Percentiles rank a stretch among this genome's conserved stretches.
Conservation (phyloP, 2,329 filamentous ascomycete species). For the Tothia fuscella region DNA sequence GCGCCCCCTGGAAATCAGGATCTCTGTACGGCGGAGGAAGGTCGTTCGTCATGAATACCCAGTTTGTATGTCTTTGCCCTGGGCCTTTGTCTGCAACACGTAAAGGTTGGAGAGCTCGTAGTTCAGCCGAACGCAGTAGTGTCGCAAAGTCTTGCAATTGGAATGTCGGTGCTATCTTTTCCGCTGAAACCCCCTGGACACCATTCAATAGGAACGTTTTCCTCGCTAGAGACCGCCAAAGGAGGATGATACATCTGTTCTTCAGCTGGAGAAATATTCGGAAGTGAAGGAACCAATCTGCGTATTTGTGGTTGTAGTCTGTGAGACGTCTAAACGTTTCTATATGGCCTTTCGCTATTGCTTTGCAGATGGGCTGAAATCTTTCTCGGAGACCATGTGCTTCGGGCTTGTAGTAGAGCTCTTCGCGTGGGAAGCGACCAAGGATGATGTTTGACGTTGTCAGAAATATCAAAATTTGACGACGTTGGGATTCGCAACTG, state of each 20-base stretch:
- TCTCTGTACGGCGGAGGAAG: conserved; percentile 36
- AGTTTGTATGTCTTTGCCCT: conserved; percentile 29
- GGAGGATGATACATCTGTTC: conserved; percentile 65
- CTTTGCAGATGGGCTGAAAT: conserved; percentile 61
- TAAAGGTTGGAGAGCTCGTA: conserved; percentile 27
- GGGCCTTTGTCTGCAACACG: conserved; percentile 19
- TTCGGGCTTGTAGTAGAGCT: conserved; percentile 59
- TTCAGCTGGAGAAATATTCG: conserved; percentile 65
- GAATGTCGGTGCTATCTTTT: conserved; percentile 59
- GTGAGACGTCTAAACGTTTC: conserved; percentile 60
- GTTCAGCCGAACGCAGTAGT: conserved; percentile 41
- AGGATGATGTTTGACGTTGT: conserved; percentile 73
- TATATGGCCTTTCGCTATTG: conserved; percentile 65
- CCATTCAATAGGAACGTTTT: conserved; percentile 70
- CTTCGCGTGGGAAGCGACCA: conserved; percentile 63
- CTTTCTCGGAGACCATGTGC: conserved; percentile 50
- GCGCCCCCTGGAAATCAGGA: conserved; percentile 29
- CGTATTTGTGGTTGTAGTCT: conserved; percentile 39
- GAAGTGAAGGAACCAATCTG: conserved; percentile 63
- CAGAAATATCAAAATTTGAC: conserved; percentile 71
- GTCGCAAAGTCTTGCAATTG: conserved; percentile 57
- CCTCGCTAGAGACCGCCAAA: conserved; percentile 74
- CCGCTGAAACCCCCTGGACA: conserved; percentile 47
- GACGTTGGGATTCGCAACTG: conserved; percentile 53
- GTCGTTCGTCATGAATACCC: conserved; percentile 37